Evolutionary conservation across 2,329 filamentous ascomycete genomes (phyloP).

Genomic region (Periconia sp.): DNA sequence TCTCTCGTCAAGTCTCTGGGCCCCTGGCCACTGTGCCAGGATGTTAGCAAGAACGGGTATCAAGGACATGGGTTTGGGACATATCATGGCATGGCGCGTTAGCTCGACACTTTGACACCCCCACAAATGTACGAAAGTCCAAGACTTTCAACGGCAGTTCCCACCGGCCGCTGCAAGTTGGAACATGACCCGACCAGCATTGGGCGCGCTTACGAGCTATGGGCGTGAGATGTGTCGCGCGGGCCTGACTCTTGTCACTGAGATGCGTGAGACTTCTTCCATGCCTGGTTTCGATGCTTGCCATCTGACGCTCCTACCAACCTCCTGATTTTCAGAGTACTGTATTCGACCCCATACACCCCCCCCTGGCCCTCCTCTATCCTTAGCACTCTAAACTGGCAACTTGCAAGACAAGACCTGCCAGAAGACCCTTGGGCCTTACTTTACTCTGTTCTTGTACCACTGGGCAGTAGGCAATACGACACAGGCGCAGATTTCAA

Average conservation of each 20-base stretch:
- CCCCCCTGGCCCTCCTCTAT: conserved; percentile 7
- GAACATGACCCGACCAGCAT: conserved; percentile 21
- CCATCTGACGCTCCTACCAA: conserved; percentile 18
- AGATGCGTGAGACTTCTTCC: no score
- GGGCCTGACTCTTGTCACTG: neutral
- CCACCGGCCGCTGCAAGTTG: conserved; percentile 33
- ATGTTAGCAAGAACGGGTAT: neutral
- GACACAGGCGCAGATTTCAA: no score
- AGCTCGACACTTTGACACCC: neutral
- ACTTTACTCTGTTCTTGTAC: no score
- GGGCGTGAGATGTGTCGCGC: neutral
- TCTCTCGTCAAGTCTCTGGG: neutral
- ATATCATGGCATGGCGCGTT: neutral
- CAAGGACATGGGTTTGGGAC: neutral
- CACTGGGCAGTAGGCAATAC: no score
- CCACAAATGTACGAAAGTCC: neutral
- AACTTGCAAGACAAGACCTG: no score
- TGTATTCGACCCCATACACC: no score
- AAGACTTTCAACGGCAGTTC: conserved; percentile 44
- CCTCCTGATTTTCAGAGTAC: neutral
- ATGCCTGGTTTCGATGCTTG: neutral
- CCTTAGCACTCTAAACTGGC: no score
- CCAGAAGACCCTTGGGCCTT: no score
- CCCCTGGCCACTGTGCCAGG: neutral
- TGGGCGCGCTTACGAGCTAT: conserved; percentile 24